A percentile compares a stretch with the other conserved stretches of the same genome.
phyloP scores from a whole-genome alignment of 331 rosid genomes.

The Arachis monticola region DNA sequence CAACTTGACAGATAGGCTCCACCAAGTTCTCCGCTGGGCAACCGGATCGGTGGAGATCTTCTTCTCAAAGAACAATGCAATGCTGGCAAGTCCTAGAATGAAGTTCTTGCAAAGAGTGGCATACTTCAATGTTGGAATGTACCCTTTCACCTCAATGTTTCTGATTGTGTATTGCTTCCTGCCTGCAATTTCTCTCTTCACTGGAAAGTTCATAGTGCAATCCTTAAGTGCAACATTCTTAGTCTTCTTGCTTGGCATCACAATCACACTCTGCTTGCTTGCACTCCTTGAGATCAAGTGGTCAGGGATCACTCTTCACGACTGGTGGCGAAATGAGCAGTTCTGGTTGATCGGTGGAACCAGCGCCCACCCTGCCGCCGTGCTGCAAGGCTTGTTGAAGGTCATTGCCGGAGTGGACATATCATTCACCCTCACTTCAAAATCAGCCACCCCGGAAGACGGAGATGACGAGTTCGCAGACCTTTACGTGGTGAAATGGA shows the following conservation, averaged over 20 bases:
- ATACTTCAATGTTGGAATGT: conserved; percentile 87
- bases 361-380: conserved; percentile 89
- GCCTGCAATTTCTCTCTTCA: conserved; percentile 74
- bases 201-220: conserved; percentile 86
- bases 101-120: conserved; percentile 82
- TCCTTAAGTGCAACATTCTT: conserved; percentile 67
- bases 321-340: conserved; percentile 93
- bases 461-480: conserved; percentile 85
- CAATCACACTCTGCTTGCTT: conserved; percentile 71
- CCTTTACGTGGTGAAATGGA: conserved; percentile 77
- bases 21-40: conserved; percentile 90
- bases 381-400: conserved; percentile 77
- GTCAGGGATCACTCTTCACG: conserved; percentile 82
- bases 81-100: conserved; percentile 73
- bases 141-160: conserved; percentile 87
- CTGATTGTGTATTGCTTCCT: conserved; percentile 74
- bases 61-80: conserved; percentile 81
- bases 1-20: conserved; percentile 83
- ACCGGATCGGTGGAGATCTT: conserved; percentile 86
- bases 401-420: conserved; percentile 90
- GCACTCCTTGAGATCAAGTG: conserved; percentile 82
- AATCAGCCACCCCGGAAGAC: conserved; percentile 77
- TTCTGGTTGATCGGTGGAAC: conserved; percentile 93
- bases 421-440: conserved; percentile 84
- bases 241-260: conserved; percentile 69